Conservation (phyloP, 2,329 filamentous ascomycete genomes). For the Cladosporium sp. region DNA sequence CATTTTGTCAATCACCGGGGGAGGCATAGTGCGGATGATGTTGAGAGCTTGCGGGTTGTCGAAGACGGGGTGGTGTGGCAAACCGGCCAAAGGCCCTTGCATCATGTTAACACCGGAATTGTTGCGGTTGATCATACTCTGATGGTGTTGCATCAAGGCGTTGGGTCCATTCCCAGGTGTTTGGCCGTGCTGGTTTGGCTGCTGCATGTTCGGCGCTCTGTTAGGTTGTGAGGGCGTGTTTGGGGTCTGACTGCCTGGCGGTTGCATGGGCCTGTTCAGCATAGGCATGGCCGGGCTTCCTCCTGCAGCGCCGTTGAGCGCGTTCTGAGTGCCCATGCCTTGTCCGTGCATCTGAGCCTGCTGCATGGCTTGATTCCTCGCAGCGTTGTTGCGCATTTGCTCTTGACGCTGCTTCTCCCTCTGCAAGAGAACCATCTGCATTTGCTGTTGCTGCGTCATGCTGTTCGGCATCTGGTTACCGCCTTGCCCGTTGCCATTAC, state of each 20-base stretch:
- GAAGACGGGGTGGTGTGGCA: constrained; percentile 19
- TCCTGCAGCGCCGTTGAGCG: constrained; percentile 30
- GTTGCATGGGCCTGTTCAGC: constrained; percentile 45
- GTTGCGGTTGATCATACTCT: constrained; percentile 30
- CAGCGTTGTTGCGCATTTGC: constrained; percentile 33
- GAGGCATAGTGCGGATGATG: constrained; percentile 11
- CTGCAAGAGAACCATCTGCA: constrained; percentile 34
- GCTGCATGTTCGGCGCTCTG: constrained; percentile 15
- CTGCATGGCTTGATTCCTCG: constrained; percentile 37
- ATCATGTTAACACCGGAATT: constrained; percentile 16
- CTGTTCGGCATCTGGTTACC: constrained; percentile 14
- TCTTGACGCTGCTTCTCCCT: constrained; percentile 32
- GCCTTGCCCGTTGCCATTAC: constrained; percentile 21
- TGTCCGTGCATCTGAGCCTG: constrained; percentile 44
- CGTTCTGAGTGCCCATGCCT: constrained; percentile 40
- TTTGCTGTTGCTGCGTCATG: constrained; percentile 17
- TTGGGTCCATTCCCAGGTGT: constrained; percentile 24
- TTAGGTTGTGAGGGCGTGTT: constrained; percentile 30
- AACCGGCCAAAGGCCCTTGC: constrained; percentile 32
- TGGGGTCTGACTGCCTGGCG: constrained; percentile 38
- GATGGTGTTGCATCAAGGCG: constrained; percentile 28
- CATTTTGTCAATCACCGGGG: constrained; percentile 6
- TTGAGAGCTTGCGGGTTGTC: constrained; percentile 6
- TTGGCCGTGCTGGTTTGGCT: constrained; percentile 21
- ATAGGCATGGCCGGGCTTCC: constrained; percentile 46